Conservation (phyloP, 1,284 basidiomycete genomes). For the Cryptococcus sp. region DNA sequence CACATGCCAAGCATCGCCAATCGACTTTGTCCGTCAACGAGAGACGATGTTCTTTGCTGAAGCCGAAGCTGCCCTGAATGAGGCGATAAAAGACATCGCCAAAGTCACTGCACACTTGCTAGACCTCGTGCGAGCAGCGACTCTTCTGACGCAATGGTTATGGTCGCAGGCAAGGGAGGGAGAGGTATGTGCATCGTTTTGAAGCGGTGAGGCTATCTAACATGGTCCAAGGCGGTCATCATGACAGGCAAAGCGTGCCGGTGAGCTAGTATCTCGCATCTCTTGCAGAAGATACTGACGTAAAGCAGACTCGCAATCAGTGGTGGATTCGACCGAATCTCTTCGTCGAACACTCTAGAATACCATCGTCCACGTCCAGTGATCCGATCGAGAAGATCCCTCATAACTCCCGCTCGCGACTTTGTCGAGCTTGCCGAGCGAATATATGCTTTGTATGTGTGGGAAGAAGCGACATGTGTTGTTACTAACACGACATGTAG, state of each 20-base stretch:
- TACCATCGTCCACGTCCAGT: not conserved
- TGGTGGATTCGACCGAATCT: conserved; percentile 15
- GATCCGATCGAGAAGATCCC: not conserved
- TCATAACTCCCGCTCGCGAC: not conserved
- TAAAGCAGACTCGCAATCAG: conserved; percentile 10
- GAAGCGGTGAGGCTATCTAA: not conserved
- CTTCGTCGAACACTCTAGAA: conserved; percentile 1
- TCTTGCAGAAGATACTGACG: too few species aligned
- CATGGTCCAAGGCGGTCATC: conserved; percentile 4
- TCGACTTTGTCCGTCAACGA: conserved; percentile 8
- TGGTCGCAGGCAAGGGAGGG: conserved; percentile 10
- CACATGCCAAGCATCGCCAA: conserved; percentile 12
- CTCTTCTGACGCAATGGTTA: conserved; percentile 14
- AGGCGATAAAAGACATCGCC: conserved; percentile 5
- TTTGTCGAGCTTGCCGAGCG: conserved; percentile 21
- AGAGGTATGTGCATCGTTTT: conserved; percentile 2
- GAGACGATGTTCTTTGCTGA: conserved; percentile 9
- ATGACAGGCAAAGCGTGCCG: conserved; percentile 7
- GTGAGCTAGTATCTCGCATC: conserved; percentile 3
- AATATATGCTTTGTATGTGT: conserved; percentile 25
- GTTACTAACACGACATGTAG: conserved; percentile 5
- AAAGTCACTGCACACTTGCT: conserved; percentile 1
- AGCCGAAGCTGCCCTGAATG: conserved; percentile 3
- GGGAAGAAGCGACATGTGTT: too few species aligned
- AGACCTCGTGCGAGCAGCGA: conserved; percentile 15